phyloP scores from a whole-genome alignment of 768 basidiomycete genomes.

The Naematelia encephala region DNA sequence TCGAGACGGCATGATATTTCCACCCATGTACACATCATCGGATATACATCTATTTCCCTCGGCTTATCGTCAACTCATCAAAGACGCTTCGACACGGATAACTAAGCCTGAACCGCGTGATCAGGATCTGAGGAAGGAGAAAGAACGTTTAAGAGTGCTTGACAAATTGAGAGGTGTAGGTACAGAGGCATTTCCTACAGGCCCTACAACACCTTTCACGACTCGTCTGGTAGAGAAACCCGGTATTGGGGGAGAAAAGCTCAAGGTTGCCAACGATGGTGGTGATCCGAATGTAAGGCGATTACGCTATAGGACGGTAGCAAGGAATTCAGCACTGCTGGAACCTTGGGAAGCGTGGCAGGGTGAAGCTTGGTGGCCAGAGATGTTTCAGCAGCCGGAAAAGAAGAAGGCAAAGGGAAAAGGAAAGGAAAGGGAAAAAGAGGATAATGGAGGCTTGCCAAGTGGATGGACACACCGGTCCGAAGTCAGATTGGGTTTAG shows the following conservation, averaged over 20 bases:
- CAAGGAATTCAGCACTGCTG: slow-evolving; percentile 8
- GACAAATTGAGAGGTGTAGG: neutral
- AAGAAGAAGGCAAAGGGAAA: neutral
- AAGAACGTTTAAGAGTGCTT: neutral
- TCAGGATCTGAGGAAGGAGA: slow-evolving; percentile 4
- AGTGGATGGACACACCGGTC: slow-evolving; percentile 23
- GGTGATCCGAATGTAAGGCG: slow-evolving; percentile 6
- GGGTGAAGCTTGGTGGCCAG: slow-evolving; percentile 47
- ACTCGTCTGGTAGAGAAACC: slow-evolving; percentile 6
- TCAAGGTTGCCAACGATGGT: slow-evolving; percentile 1
- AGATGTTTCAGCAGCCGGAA: slow-evolving; percentile 26
- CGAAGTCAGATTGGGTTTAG: slow-evolving; percentile 39
- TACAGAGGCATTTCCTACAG: slow-evolving; percentile 2
- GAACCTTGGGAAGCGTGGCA: slow-evolving; percentile 40
- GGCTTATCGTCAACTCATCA: slow-evolving; percentile 23
- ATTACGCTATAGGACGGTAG: neutral
- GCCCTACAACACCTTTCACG: slow-evolving; percentile 6
- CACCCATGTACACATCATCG: slow-evolving; percentile 12
- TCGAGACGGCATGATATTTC: neutral
- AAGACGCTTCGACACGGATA: slow-evolving; percentile 10
- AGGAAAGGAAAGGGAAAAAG: neutral
- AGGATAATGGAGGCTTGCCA: slow-evolving; percentile 18
- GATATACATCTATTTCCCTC: slow-evolving; percentile 24
- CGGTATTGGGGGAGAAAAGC: slow-evolving; percentile 4
- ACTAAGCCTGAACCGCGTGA: slow-evolving; percentile 12